These are phyloP conservation scores for Fusarium tricinctum DNA, from an alignment of 2,329 filamentous ascomycete genomes.

Conservation along the genomic window DNA sequence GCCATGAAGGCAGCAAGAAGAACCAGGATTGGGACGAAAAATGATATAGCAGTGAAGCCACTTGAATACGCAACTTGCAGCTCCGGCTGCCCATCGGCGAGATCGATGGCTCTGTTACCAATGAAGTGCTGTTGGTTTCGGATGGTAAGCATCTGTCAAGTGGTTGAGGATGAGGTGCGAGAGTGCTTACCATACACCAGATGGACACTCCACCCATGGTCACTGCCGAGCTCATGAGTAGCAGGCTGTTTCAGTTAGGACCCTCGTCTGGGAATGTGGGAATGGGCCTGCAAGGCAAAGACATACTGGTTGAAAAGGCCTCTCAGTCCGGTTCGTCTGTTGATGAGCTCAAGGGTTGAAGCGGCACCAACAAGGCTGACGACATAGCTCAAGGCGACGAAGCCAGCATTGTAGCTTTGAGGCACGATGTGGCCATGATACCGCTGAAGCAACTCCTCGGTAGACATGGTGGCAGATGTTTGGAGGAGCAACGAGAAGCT, in stretches of 20 bases:
- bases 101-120: conserved; percentile 82
- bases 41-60: conserved; percentile 80
- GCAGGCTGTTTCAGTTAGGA: conserved; percentile 61
- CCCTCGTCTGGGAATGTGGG: background rate
- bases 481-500: conserved; percentile 29
- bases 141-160: conserved; percentile 13
- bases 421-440: conserved; percentile 64
- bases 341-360: conserved; percentile 85
- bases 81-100: conserved; percentile 71
- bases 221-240: conserved; percentile 74
- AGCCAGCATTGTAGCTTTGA: conserved; percentile 68
- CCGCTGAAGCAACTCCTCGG: conserved; percentile 54
- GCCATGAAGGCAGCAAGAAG: conserved; percentile 79
- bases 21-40: conserved; percentile 83
- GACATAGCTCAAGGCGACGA: conserved; percentile 79
- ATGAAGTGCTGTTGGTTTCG: conserved; percentile 62
- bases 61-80: conserved; percentile 82
- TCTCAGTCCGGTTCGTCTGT: conserved; percentile 77
- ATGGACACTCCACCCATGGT: conserved; percentile 82
- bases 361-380: conserved; percentile 83
- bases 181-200: conserved; percentile 73
- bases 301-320: conserved; percentile 78
- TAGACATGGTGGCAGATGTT: conserved; percentile 40
- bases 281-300: conserved; percentile 9
- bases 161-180: background rate